Conservation (phyloP, 2,329 filamentous ascomycete genomes). For the Coccinonectria pachysandricola region DNA sequence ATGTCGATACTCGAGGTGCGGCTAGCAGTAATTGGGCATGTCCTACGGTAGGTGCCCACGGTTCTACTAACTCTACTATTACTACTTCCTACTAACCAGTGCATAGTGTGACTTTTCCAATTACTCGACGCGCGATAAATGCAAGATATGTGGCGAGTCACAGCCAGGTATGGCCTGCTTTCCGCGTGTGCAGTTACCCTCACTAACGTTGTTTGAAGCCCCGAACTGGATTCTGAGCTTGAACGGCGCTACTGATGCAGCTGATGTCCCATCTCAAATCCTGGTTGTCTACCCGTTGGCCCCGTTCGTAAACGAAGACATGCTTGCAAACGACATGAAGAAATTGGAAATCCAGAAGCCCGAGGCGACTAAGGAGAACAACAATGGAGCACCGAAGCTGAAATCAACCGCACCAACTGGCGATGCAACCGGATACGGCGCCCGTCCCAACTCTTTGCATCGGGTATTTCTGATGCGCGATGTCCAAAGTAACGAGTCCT, state of each 20-base stretch:
- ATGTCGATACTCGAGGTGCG: conserved; percentile 11
- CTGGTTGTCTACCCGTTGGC: conserved; percentile 65
- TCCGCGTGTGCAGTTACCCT: background rate
- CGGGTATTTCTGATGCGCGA: conserved; percentile 71
- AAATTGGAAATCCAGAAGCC: conserved; percentile 59
- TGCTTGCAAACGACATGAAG: conserved; percentile 61
- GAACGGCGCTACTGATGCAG: conserved; percentile 39
- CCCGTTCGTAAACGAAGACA: conserved; percentile 58
- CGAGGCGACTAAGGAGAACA: conserved; percentile 31
- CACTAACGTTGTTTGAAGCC: conserved; percentile 8
- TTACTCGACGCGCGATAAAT: conserved; percentile 26
- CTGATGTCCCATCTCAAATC: conserved; percentile 59
- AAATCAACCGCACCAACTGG: conserved; percentile 47
- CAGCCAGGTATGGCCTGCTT: conserved; percentile 18
- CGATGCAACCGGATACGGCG: conserved; percentile 53
- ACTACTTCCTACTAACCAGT: conserved; percentile 7
- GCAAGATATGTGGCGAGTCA: conserved; percentile 27
- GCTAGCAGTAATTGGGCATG: conserved; percentile 26
- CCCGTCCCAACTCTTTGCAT: conserved; percentile 62
- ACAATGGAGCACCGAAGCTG: conserved; percentile 41
- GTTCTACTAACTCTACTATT: background rate
- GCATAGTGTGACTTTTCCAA: conserved; percentile 31
- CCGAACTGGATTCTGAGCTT: conserved; percentile 26
- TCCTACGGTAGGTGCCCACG: conserved; percentile 24
- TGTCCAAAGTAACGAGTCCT: conserved; percentile 58